phyloP scores from a whole-genome alignment of 352 stramenopile species.

The Phytopythium cucurbitacearum region DNA sequence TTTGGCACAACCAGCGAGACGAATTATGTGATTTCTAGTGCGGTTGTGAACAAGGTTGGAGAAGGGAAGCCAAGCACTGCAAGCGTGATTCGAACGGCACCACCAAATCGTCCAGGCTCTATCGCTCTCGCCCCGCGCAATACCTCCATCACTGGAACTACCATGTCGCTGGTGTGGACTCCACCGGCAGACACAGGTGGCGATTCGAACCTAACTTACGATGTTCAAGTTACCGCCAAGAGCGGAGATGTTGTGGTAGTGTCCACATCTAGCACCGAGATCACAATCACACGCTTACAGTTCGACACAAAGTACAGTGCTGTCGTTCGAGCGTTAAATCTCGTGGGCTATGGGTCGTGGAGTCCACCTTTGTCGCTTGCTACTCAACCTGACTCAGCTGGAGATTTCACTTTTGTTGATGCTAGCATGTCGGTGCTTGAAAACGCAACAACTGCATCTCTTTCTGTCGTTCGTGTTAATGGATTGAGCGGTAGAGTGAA shows the following conservation, averaged over 20 bases:
- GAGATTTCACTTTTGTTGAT: slow-evolving; percentile 40
- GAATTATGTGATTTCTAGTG: slow-evolving; percentile 32
- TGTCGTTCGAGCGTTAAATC: slow-evolving; percentile 32
- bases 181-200: slow-evolving; percentile 43
- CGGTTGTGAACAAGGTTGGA: slow-evolving; percentile 31
- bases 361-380: slow-evolving; percentile 14
- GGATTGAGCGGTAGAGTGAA: slow-evolving; percentile 42
- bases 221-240: slow-evolving; percentile 16
- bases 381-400: slow-evolving; percentile 48
- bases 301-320: slow-evolving; percentile 34
- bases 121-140: slow-evolving; percentile 22
- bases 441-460: slow-evolving; percentile 24
- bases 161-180: slow-evolving; percentile 31
- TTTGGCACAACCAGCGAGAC: slow-evolving; percentile 21
- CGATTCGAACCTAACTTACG: slow-evolving; percentile 21
- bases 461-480: slow-evolving; percentile 32
- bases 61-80: slow-evolving; percentile 23
- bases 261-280: slow-evolving; percentile 6
- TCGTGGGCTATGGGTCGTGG: slow-evolving; percentile 23
- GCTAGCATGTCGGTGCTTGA: slow-evolving; percentile 24
- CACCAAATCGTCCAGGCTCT: slow-evolving; percentile 26
- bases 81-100: slow-evolving; percentile 22
- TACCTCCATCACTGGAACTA: slow-evolving; percentile 23
- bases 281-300: slow-evolving; percentile 17
- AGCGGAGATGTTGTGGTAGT: background rate